Evolutionary conservation across 352 stramenopile genomes (phyloP), one percentile per base, ranked within the genome.

Genomic region (Globisporangium paddicum): DNA sequence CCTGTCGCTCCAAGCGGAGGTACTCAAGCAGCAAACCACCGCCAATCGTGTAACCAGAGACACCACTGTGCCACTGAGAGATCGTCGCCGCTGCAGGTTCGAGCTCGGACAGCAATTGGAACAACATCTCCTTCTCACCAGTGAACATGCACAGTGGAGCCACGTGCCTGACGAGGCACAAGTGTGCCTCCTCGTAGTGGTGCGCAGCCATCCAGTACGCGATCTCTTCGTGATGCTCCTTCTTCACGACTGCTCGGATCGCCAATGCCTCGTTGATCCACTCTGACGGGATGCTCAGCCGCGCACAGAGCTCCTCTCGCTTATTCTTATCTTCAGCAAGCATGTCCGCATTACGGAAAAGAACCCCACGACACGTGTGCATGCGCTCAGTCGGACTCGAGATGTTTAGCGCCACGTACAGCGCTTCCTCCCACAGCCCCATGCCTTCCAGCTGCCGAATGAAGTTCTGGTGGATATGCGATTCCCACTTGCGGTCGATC

Each of bases 381-480:
- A 75, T 73, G 19, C 87, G 85, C 65, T 92, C 80, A 11, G 34
- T 58, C 16, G 58, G 61, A 34, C 86, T 65, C 8, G 75, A 78
- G 54, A 94, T 87, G 55, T 87, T 94, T 14, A 93, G 71, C 14
- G 84, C 68, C 30, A 96, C 85, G 59, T 93, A 93, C 8, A 93
- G 50, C 21, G 83, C 86, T 19, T 93, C 67, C 44, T 90, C 61
- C 78, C 84, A 91, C 38, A 88, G 46, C 4, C 77, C 72, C 30
- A 64, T 73, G 14, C 79, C 66, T 46, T 93, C 76, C 10, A 96
- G 66, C 65, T 93, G 79, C 11, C 75, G 72, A 42, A 96, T 86
- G 30, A 90, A 96, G 64, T 89, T 88, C 23, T 89, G 80, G 32
- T 89, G 75, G 32, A 94, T 76, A 60, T 92, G 78, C 7, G 84